Conservation (phyloP, 2,329 filamentous ascomycete genomes). For the Penicillium sp. region DNA sequence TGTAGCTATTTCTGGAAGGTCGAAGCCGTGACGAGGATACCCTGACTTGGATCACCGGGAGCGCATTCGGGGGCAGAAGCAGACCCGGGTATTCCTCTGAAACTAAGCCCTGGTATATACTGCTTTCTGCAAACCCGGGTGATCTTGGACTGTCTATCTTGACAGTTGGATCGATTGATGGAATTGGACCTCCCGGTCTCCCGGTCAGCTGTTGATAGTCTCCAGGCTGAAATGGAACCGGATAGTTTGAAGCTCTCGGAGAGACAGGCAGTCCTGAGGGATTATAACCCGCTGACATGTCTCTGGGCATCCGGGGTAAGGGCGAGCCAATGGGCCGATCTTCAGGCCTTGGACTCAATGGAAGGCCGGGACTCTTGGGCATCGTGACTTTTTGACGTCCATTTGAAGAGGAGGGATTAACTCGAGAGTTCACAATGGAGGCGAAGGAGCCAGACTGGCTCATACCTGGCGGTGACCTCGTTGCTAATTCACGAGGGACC, state of each 20-base stretch:
- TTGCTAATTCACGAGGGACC: conserved; percentile 54
- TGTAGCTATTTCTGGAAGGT: conserved; percentile 80
- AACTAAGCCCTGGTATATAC: conserved; percentile 73
- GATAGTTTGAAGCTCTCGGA: conserved; percentile 70
- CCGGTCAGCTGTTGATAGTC: conserved; percentile 42
- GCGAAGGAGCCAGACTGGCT: conserved; percentile 29
- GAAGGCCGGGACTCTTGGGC: conserved; percentile 62
- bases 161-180: conserved; percentile 39
- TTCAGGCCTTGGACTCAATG: conserved; percentile 59
- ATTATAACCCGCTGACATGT: conserved; percentile 57
- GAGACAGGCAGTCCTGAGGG: conserved; percentile 60
- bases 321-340: conserved; percentile 61
- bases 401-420: conserved; percentile 23
- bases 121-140: conserved; percentile 32
- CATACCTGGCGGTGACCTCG: conserved; percentile 28
- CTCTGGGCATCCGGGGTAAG: conserved; percentile 56
- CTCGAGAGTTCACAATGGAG: conserved; percentile 31
- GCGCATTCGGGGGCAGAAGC: conserved; percentile 79
- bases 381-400: conserved; percentile 47
- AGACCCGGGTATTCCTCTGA: conserved; percentile 86
- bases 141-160: conserved; percentile 36
- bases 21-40: conserved; percentile 94
- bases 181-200: conserved; percentile 20
- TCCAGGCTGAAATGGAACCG: conserved; percentile 69
- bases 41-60: conserved; percentile 79